Conservation (phyloP, 2,329 filamentous ascomycete species). For the Diaporthe capsici region DNA sequence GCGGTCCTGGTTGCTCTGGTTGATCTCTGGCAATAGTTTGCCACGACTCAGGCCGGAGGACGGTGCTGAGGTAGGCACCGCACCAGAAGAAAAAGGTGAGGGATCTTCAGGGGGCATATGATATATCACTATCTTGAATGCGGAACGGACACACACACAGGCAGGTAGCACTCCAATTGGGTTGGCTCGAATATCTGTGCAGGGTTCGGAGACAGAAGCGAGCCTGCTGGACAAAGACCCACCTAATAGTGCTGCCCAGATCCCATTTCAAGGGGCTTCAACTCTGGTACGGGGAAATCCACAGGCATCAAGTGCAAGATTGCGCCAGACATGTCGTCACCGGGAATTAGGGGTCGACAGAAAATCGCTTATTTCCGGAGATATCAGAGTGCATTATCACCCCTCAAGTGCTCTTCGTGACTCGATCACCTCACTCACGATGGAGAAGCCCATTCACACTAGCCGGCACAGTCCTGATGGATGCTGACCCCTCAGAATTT, state of each 20-base stretch:
- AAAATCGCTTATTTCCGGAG: not conserved
- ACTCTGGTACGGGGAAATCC: not conserved
- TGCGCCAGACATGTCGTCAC: not conserved
- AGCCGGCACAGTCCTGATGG: not conserved
- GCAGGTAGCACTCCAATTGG: constrained; percentile 5
- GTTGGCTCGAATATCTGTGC: not conserved
- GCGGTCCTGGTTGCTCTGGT: no score
- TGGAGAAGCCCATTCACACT: not conserved
- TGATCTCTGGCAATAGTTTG: no score
- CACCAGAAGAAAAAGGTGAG: not conserved
- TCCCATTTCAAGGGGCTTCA: not conserved
- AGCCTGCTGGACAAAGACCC: constrained; percentile 6
- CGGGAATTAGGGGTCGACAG: not conserved
- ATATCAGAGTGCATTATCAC: not conserved
- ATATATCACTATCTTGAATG: not conserved
- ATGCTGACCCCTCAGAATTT: not conserved
- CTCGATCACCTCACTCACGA: not conserved
- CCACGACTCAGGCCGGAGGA: constrained; percentile 12
- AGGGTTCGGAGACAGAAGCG: constrained; percentile 11
- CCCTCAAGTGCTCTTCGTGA: not conserved
- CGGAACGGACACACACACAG: not conserved
- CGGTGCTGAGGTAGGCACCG: not conserved
- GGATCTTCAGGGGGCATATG: constrained; percentile 17
- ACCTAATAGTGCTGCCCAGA: constrained; percentile 1
- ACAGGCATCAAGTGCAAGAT: not conserved